Evolutionary conservation across 2,329 filamentous ascomycete species (phyloP).

Genomic region (Colletotrichum tamarilloi): DNA sequence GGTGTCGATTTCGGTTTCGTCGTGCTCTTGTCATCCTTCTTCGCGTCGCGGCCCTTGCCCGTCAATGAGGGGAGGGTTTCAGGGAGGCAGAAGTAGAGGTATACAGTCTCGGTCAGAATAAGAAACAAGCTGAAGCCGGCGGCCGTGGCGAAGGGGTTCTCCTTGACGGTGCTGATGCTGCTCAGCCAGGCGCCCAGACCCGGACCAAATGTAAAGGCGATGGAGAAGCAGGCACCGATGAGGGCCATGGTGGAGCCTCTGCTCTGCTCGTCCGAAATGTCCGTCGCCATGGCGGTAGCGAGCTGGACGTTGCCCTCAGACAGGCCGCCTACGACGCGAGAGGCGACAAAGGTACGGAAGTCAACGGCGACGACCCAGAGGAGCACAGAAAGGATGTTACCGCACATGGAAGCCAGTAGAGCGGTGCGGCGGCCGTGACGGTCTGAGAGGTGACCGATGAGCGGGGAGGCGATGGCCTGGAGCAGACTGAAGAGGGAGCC

Average conservation of each 20-base stretch:
- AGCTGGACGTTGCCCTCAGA: conserved; percentile 98
- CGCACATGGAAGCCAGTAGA: conserved; percentile 89
- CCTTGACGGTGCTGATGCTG: conserved; percentile 79
- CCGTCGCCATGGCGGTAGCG: conserved; percentile 94
- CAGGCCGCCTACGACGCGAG: conserved; percentile 88
- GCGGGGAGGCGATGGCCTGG: conserved; percentile 89
- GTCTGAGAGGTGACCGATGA: conserved; percentile 92
- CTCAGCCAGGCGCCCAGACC: conserved; percentile 90
- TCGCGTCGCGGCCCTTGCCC: conserved; percentile 40
- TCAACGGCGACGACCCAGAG: conserved; percentile 95
- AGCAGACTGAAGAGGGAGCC: conserved; percentile 94
- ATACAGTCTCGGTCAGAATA: conserved; percentile 87
- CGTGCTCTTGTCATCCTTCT: conserved; percentile 36
- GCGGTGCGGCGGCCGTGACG: conserved; percentile 87
- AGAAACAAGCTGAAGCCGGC: conserved; percentile 88
- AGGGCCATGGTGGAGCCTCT: conserved; percentile 95
- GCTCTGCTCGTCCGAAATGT: conserved; percentile 88
- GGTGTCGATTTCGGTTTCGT: conserved; percentile 37
- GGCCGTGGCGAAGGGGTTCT: conserved; percentile 94
- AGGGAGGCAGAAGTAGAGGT: conserved; percentile 85
- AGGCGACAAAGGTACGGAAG: conserved; percentile 96
- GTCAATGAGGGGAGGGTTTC: conserved; percentile 81
- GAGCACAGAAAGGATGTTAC: conserved; percentile 92
- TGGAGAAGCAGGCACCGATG: conserved; percentile 94
- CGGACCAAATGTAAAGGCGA: conserved; percentile 97